These are phyloP conservation scores for Gymnopilus junonius DNA, from an alignment of 768 basidiomycete genomes.

Conservation along the genomic window DNA sequence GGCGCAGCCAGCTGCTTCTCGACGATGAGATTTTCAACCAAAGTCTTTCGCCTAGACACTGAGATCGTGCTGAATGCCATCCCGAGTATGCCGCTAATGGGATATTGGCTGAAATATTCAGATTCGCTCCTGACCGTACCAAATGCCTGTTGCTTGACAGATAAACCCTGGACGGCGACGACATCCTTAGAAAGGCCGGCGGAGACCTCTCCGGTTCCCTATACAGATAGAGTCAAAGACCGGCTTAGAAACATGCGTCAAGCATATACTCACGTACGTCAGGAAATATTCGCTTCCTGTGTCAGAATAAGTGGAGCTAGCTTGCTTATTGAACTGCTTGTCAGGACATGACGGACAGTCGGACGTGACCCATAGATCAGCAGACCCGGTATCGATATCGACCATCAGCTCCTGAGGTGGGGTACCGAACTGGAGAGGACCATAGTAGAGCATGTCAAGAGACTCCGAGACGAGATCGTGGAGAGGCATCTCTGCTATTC, in stretches of 20 bases:
- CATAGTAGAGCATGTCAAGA: conserved; percentile 35
- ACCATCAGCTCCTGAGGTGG: conserved; percentile 55
- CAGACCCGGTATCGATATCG: conserved; percentile 71
- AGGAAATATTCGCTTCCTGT: conserved; percentile 38
- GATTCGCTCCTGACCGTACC: conserved; percentile 53
- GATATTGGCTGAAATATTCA: conserved; percentile 51
- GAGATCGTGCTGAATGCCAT: conserved; percentile 66
- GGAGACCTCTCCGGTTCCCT: conserved; percentile 57
- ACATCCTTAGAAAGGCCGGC: conserved; percentile 56
- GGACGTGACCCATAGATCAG: conserved; percentile 63
- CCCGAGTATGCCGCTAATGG: conserved; percentile 63
- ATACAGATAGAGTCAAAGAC: conserved; percentile 9
- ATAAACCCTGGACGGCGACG: conserved; percentile 50
- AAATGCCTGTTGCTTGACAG: conserved; percentile 55
- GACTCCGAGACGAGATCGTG: conserved; percentile 26
- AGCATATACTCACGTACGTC: conserved; percentile 43
- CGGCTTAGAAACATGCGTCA: background rate
- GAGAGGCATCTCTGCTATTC: conserved; percentile 25
- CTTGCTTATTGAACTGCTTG: conserved; percentile 38
- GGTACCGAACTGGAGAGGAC: conserved; percentile 53
- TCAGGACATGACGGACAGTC: conserved; percentile 43
- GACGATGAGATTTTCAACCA: conserved; percentile 66
- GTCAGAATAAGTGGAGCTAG: conserved; percentile 47
- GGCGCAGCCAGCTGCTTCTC: conserved; percentile 43
- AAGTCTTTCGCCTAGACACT: conserved; percentile 47